Base-by-base conservation (phyloP, 495 filamentous ascomycete genomes). In the Astrocystis sublimbata region DNA sequence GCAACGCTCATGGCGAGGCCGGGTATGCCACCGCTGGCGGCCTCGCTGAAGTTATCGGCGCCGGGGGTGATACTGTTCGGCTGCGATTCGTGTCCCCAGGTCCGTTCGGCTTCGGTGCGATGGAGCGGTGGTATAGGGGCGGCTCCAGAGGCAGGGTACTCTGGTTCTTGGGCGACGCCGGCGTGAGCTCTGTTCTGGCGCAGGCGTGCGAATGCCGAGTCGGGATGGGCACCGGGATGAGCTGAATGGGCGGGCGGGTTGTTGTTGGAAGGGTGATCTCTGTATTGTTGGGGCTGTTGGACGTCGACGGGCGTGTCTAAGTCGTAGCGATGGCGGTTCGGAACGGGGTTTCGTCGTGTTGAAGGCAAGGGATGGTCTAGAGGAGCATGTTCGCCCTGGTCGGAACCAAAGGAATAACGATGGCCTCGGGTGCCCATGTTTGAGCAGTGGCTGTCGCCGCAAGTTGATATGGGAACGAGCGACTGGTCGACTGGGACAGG, bases 1-100 rank as follows among this genome's bases (percentile, higher is more conserved):
- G 89, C 90, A 59, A 92, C 85, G 50, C 83, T 89, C 64, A 86
- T 76, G 49, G 91, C 89, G 58, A 93, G 87, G 26, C 88, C 89
- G 17, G 88, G 83, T 71, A 93, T 89, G 26, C 90, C 91, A 56
- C 90, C 91, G 47, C 82, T 83, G 12, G 90, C 89, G 42, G 79
- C 73, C 26, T 87, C 84, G 46, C 89, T 84, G 55, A 91, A 83
- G 68, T 93, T 92, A 73, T 92, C 90, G 38, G 84, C 81, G 9
- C 88, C 89, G 4, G 90, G 90, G 6, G 89, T 91, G 42, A 85
- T 81, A 47, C 78, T 86, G 51, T 80, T 83, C 60, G 76, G 76
- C 47, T 79, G 78, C 8, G 74, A 40, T 38, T 63, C 67, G 26
- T 61, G 72, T 13, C 65, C 72, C 73, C 71, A 72, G 42, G 65